Evolutionary conservation across 169 alveolate species (phyloP), one percentile per base, ranked within the genome.

Genomic region (Cyclospora cayetanensis): DNA sequence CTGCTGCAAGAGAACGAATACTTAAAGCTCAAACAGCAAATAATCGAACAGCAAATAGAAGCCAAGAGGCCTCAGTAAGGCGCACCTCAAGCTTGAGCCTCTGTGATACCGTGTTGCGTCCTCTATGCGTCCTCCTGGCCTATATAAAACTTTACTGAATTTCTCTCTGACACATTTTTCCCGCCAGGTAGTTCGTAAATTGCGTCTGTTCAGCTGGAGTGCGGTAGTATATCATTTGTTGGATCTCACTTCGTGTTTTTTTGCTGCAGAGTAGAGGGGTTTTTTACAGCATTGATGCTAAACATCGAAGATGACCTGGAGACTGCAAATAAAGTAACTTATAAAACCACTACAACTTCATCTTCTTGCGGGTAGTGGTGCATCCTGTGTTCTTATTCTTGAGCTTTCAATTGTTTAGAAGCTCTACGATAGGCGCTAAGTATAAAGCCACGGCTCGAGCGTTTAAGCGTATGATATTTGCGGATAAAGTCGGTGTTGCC

Each of bases 1-100:
- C 92, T 97, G 46, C 95, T 97, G 83, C 95, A 90, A 37, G 70
- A 66, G 18, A 41, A 89, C 35, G 90, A 76, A 37, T 89, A 52
- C 86, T 55, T 89, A 60, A 37, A 43, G 53, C 42, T 93, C 29
- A 89, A 93, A 77, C 88, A 90, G 72, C 91, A 77, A 53, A 55
- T 92, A 22, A 65, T 90, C 31, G 88, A 80, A 50, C 92, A 86
- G 50, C 93, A 89, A 25, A 60, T 39, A 29, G 65, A 86, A 31
- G 55, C 74, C 55, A 52, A 43, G 77, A 27, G 89, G 22, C 39
- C 60, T 20, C 88, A 83, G 92, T 91, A 50, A 18, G 91, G n/a
- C 27, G 27, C 4, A 9, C 11, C 5, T 2, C 29, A 27, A 9
- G 0, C 63, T 22, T n/a, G 27, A 0, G n/a, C 20, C 34, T 7